Conservation (phyloP, 2,329 filamentous ascomycete genomes). For the Thermothelomyces thermophilus region DNA sequence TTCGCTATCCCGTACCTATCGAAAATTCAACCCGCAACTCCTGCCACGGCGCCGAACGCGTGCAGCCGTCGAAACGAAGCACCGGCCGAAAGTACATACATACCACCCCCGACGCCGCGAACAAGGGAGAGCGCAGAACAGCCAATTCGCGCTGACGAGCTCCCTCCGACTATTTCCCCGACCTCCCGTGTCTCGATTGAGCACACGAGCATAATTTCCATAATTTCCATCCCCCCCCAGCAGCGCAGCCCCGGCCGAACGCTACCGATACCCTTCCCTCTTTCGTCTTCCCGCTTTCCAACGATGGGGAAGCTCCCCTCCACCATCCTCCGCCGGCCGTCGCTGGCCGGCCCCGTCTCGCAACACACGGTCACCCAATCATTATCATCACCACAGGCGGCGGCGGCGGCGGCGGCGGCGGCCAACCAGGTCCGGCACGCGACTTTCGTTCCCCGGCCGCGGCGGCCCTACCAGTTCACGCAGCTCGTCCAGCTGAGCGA, state of each 20-base stretch:
- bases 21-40: conserved; percentile 21
- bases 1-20: conserved; percentile 20
- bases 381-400: conserved; percentile 4
- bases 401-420: conserved; percentile 26
- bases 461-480: conserved; percentile 93
- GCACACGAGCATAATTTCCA: too few relatives aligned
- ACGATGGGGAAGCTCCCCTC: conserved; percentile 30
- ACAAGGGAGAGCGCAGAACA: background rate
- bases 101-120: background rate
- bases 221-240: too few relatives aligned
- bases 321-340: conserved; percentile 28
- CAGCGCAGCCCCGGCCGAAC: too few relatives aligned
- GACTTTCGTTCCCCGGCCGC: conserved; percentile 78
- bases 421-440: conserved; percentile 65
- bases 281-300: too few relatives aligned
- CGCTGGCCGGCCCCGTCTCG: conserved; percentile 9
- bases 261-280: too few relatives aligned
- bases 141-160: conserved; percentile 4
- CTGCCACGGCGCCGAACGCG: background rate
- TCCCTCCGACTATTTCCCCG: too few relatives aligned
- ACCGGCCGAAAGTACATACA: conserved; percentile 1
- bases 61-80: conserved; percentile 1
- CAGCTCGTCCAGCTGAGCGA: conserved; percentile 90
- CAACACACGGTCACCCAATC: conserved; percentile 9
- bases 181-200: too few relatives aligned